These are phyloP conservation scores for Forsythia suspensa DNA, from an alignment of 257 asterid genomes.

Conservation along the genomic window DNA sequence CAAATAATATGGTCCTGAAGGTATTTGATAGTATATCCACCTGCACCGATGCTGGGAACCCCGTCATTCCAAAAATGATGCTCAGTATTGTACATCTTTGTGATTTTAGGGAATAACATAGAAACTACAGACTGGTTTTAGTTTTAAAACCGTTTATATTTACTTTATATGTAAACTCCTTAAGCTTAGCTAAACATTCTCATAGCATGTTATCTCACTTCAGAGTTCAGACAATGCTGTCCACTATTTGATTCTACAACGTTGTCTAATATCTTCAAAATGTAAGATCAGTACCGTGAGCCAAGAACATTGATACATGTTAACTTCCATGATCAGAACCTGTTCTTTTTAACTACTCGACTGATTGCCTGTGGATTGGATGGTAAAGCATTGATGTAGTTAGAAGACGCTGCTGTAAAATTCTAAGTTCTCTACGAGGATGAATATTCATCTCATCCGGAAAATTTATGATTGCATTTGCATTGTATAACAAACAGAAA, in stretches of 20 bases:
- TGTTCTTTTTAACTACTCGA: constrained; percentile 50
- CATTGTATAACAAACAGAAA: no score
- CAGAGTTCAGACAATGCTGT: neutral
- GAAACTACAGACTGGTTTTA: neutral
- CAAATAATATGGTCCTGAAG: constrained; percentile 71
- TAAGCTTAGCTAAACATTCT: constrained; percentile 17
- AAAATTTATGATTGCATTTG: no score
- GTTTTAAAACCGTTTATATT: no score
- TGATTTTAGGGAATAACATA: neutral
- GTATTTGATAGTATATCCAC: constrained; percentile 23
- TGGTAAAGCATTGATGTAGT: constrained; percentile 43
- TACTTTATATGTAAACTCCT: no score
- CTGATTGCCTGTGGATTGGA: constrained; percentile 48
- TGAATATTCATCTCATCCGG: no score
- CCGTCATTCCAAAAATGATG: neutral
- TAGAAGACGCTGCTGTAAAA: constrained; percentile 65
- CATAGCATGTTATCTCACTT: constrained; percentile 25
- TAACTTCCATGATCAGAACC: constrained; percentile 30
- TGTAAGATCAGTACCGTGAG: constrained; percentile 69
- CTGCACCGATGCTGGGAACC: neutral
- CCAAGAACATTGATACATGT: constrained; percentile 22
- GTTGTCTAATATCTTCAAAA: neutral
- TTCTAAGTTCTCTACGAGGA: constrained; percentile 13
- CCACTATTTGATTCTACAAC: neutral
- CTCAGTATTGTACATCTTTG: neutral